Evolutionary conservation across 306 rosid genomes (phyloP), one percentile per base, ranked within the genome.

Genomic region (Fragaria nilgerrensis): DNA sequence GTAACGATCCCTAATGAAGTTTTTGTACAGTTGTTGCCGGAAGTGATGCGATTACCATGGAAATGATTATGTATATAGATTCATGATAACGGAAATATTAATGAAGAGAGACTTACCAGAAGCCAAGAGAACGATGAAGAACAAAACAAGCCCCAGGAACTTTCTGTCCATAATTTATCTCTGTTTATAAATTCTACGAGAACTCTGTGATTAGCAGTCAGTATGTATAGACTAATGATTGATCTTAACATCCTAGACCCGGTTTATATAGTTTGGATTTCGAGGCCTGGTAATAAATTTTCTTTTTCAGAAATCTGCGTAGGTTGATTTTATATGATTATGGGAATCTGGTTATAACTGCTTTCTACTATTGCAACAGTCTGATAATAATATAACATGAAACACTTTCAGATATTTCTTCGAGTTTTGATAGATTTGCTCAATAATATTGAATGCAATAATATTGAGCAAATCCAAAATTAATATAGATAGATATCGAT

Each of bases 101-200:
- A 29, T 2, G 32, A 29, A 29, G 32, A 29, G 32, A 29, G 32
- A 29, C 41, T 70, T 48, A 48, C 61, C 10, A 29, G 75, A 70
- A 47, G 75, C 32, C 17, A 70, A 9, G n/a, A 70, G 62, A 17
- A 70, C 5, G 45, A 70, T 70, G n/a, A 49, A 29, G 61, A 70
- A 25, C 75, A 70, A 48, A 17, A 19, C 75, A 49, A 70, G 16
- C 55, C 61, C 75, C 4, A 29, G 20, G 17, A 58, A 9, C 71
- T n/a, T 67, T 45, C 0, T 67, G 16, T 3, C 29, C 47, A 64
- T 64, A 50, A 3, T 3, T 44, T 9, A 49, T 49, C 7, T 5
- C 2, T 50, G 56, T 50, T 17, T 50, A 5, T 50, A 29, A 34
- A 34, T 58, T 58, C 64, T 7, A 55, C 29, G 2, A 55, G 62